Evolutionary conservation across 139 green algal species (phyloP).

Genomic region (Coccomyxa sp.): DNA sequence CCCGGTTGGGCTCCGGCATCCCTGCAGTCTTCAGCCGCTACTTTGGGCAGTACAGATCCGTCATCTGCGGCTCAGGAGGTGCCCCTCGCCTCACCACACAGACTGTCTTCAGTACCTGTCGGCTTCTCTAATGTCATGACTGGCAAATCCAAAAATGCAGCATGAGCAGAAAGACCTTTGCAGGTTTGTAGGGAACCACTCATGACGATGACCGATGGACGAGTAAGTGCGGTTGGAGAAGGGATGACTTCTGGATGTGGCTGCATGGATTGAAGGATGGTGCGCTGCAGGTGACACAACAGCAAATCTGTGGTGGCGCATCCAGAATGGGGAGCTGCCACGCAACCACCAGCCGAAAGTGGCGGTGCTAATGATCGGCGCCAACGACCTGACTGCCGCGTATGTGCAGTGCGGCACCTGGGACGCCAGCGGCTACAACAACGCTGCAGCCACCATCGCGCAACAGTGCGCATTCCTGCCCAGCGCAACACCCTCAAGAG

Average conservation of each 20-base stretch:
- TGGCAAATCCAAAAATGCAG: too few relatives aligned
- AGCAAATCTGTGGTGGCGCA: conserved; percentile 32
- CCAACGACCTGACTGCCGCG: conserved; percentile 31
- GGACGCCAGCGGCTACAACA: neutral
- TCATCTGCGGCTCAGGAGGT: conserved; percentile 17
- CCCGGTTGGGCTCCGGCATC: conserved; percentile 1
- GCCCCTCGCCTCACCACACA: too few relatives aligned
- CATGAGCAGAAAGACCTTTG: too few relatives aligned
- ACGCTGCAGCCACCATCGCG: neutral
- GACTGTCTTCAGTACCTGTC: too few relatives aligned
- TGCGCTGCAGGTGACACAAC: conserved; percentile 21
- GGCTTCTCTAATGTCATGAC: too few relatives aligned
- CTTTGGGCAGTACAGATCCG: conserved; percentile 8
- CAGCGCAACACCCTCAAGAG: too few relatives aligned
- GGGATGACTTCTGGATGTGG: too few relatives aligned
- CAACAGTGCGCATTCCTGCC: neutral
- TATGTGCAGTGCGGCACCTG: neutral
- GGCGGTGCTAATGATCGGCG: conserved; percentile 31
- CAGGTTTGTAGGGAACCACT: too few relatives aligned
- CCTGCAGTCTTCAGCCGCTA: neutral
- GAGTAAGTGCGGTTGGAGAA: too few relatives aligned
- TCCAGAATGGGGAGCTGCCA: conserved; percentile 24
- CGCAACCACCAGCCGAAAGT: conserved; percentile 16
- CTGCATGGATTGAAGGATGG: too few relatives aligned
- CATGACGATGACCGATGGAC: too few relatives aligned